Conservation (phyloP, 1,284 basidiomycete genomes). For the Ustilago curta region DNA sequence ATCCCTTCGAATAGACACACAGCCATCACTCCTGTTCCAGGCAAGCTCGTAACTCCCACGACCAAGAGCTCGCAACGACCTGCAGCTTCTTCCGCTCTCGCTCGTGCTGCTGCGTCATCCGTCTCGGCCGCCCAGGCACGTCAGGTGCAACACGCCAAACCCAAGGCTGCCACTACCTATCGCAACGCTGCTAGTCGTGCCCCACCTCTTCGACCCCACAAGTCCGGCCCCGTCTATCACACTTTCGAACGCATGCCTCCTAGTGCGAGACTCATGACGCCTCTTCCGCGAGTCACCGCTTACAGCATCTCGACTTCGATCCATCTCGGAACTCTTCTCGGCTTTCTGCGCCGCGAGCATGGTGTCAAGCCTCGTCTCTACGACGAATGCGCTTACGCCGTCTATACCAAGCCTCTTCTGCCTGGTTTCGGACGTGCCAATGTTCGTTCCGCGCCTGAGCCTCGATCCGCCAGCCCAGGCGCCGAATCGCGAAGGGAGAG, state of each 20-base stretch:
- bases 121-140: slow-evolving; percentile 40
- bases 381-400: slow-evolving; percentile 91
- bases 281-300: slow-evolving; percentile 70
- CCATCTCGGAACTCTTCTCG: slow-evolving; percentile 64
- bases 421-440: slow-evolving; percentile 90
- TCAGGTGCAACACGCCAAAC: slow-evolving; percentile 30
- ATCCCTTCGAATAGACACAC: slow-evolving; percentile 43
- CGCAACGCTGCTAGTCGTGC: slow-evolving; percentile 40
- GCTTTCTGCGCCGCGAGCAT: slow-evolving; percentile 89
- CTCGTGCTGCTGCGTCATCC: slow-evolving; percentile 46
- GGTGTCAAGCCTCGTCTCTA: slow-evolving; percentile 89
- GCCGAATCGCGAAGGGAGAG: slow-evolving; percentile 75
- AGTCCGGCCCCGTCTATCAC: slow-evolving; percentile 62
- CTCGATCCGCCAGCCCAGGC: slow-evolving; percentile 73
- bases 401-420: slow-evolving; percentile 89
- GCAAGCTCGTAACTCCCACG: slow-evolving; percentile 40
- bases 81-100: slow-evolving; percentile 50
- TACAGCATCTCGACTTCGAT: slow-evolving; percentile 84
- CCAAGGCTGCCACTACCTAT: slow-evolving; percentile 41
- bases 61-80: slow-evolving; percentile 37
- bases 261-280: slow-evolving; percentile 52
- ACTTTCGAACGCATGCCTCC: slow-evolving; percentile 67
- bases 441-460: slow-evolving; percentile 80
- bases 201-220: slow-evolving; percentile 45
- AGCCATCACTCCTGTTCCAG: slow-evolving; percentile 28